Base-by-base conservation (phyloP, 2,329 filamentous ascomycete genomes). In the Talaromyces sp. region DNA sequence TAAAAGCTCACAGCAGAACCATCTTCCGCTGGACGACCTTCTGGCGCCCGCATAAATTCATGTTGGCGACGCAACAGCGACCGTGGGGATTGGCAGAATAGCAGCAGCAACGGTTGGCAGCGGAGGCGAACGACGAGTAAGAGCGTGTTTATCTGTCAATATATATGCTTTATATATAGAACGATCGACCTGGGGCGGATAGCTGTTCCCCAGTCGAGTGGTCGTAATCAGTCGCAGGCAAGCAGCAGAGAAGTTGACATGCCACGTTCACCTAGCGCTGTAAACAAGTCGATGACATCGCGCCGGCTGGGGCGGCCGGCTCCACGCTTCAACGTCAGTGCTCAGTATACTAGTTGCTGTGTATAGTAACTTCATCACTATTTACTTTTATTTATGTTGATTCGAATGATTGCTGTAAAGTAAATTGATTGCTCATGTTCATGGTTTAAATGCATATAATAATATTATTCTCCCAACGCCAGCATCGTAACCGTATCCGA, bases 11-110 rank as follows among this genome's bases (percentile, higher is more conserved):
- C 90, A 97, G 84, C 70, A 97, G 85, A 72, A 97, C 92, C 80
- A 97, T 90, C 88, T 97, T 97, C 80, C 92, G 91, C 85, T 96
- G 91, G 70, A 93, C 91, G 60, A 91, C 92, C 82, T 96, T 91
- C 65, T 85, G 88, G 68, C 88, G 87, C 71, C 88, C 88, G 75
- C 89, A 90, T 65, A 87, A 78, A 71, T 81, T 77, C 81, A 84
- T 83, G 62, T 39, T 62, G 52, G 44, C 44, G 44, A 47, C 36
- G 36, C 36, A 39, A n/a, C 36, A 13, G 33, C 36, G 15, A 39
- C 36, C 36, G 36, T 39, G 36, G 36, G 36, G 15, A 36, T 36
- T 33, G 33, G 15, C 33, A 11, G 30, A 33, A 33, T 10, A 13
- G 32, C 32, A 30, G 8, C 28, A 39, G 36, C 33, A 39, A 39